These are phyloP conservation scores for Prunus fruticosa DNA, from an alignment of 306 rosid genomes.

Conservation along the genomic window DNA sequence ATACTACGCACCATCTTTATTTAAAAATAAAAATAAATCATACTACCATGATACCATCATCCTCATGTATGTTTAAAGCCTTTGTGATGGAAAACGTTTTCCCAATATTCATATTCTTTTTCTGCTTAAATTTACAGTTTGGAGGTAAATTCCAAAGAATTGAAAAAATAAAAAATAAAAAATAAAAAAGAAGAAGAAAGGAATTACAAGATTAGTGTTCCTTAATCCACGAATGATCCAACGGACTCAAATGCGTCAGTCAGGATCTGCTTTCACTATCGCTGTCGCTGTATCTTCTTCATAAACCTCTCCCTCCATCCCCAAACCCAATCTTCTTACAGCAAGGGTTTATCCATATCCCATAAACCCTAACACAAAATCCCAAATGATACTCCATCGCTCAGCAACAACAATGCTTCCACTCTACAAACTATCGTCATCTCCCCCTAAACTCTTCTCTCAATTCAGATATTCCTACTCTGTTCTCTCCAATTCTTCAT, in stretches of 20 bases:
- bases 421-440: constrained; percentile 41
- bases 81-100: too few species aligned
- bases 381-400: constrained; percentile 50
- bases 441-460: constrained; percentile 46
- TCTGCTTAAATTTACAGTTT: too few species aligned
- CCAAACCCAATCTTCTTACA: constrained; percentile 10
- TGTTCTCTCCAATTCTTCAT: constrained; percentile 26
- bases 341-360: not conserved
- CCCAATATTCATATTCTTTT: too few species aligned
- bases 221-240: not conserved
- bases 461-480: constrained; percentile 38
- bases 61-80: too few species aligned
- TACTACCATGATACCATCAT: too few species aligned
- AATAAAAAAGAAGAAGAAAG: too few species aligned
- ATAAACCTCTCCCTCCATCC: constrained; percentile 1
- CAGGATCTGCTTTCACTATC: not conserved
- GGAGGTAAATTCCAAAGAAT: too few species aligned
- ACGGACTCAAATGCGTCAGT: constrained; percentile 1
- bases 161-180: too few species aligned
- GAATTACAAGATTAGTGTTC: too few species aligned
- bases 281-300: not conserved
- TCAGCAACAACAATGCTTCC: constrained; percentile 44
- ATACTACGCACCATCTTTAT: too few species aligned
- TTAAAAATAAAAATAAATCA: too few species aligned
- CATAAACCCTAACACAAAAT: constrained; percentile 15